Evolutionary conservation across 371 early-diverging fungal genomes (phyloP), one percentile per base, ranked within the genome.

Genomic region (Zychaea mexicana): DNA sequence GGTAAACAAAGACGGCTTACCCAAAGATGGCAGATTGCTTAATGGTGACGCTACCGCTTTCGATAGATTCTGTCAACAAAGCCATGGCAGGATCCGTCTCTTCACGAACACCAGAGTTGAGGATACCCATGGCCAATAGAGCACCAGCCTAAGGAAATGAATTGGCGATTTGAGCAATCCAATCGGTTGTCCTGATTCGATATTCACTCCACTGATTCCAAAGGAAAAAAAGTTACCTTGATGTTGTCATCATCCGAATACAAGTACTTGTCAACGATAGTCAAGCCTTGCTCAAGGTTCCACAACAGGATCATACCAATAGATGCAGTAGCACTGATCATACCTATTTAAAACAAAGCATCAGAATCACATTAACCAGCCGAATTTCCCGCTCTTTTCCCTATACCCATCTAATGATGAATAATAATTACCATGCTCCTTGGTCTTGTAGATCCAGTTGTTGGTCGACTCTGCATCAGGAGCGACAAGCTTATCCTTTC

Each of bases 361-460:
- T 42, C n/a, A n/a, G n/a, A n/a, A n/a, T n/a, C n/a, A n/a, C n/a
- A n/a, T n/a, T n/a, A n/a, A n/a, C n/a, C n/a, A n/a, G n/a, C n/a
- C n/a, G n/a, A 12, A 12, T 42, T 17, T 15, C 3, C n/a, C n/a
- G 4, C 42, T 12, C 42, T n/a, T 42, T 15, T 15, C 15, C 15
- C 42, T 12, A 1, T 15, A 12, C 3, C n/a, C 15, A 7, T 15
- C 42, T 12, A 15, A 17, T 17, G 17, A 17, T 42, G 7, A 42
- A 12, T 69, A 12, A 24, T 38, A 54, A 52, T 49, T 74, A 71
- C 87, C 98, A 68, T 92, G 85, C 47, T 97, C 98, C 82, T 97
- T 97, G 82, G 96, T 97, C 83, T 97, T 97, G 84, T 92, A 95
- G 59, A 98, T 93, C 97, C 98, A 97, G 46, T 77, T 78, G 61